Percentiles rank a stretch among this genome's conserved stretches.
Evolutionary conservation across 805 yeast genomes (phyloP).

Genomic region (Dipodascus geniculatus): DNA sequence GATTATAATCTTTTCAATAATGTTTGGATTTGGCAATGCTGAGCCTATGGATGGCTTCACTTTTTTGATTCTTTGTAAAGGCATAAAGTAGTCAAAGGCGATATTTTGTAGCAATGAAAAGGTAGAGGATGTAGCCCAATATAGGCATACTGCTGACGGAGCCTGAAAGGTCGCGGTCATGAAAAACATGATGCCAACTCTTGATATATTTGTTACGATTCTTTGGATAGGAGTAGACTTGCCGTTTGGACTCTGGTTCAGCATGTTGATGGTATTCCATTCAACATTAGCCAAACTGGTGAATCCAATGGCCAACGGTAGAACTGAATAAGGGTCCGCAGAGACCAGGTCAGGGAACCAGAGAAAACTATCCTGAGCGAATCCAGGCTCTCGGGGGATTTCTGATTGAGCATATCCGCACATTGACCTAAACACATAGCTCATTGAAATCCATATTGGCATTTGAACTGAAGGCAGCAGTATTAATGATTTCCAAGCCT

Average conservation of each 20-base stretch:
- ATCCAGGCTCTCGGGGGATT: slow-evolving; percentile 23
- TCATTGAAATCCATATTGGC: slow-evolving; percentile 77
- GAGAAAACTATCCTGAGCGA: slow-evolving; percentile 39
- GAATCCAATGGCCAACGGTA: slow-evolving; percentile 65
- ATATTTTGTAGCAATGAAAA: slow-evolving; percentile 71
- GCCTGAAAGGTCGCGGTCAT: slow-evolving; percentile 82
- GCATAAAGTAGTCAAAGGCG: slow-evolving; percentile 52
- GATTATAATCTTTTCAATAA: slow-evolving; percentile 2
- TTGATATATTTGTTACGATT: slow-evolving; percentile 49
- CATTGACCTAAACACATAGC: slow-evolving; percentile 60
- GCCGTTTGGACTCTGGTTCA: not conserved
- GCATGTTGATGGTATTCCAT: slow-evolving; percentile 54
- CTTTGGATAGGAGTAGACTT: slow-evolving; percentile 14
- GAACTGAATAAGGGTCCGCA: slow-evolving; percentile 47
- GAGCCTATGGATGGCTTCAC: slow-evolving; percentile 10
- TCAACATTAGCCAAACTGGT: slow-evolving; percentile 69
- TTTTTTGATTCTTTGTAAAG: slow-evolving; percentile 30
- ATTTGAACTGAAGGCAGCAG: slow-evolving; percentile 66
- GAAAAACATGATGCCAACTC: slow-evolving; percentile 66
- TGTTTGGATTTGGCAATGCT: slow-evolving; percentile 1
- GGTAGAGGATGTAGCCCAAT: slow-evolving; percentile 80
- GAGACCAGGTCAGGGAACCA: slow-evolving; percentile 53
- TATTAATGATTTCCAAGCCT: slow-evolving; percentile 66
- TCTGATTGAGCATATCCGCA: slow-evolving; percentile 40
- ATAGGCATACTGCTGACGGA: slow-evolving; percentile 69